Base-by-base conservation (phyloP, 2,329 filamentous ascomycete species). In the Pezicula carpinea region DNA sequence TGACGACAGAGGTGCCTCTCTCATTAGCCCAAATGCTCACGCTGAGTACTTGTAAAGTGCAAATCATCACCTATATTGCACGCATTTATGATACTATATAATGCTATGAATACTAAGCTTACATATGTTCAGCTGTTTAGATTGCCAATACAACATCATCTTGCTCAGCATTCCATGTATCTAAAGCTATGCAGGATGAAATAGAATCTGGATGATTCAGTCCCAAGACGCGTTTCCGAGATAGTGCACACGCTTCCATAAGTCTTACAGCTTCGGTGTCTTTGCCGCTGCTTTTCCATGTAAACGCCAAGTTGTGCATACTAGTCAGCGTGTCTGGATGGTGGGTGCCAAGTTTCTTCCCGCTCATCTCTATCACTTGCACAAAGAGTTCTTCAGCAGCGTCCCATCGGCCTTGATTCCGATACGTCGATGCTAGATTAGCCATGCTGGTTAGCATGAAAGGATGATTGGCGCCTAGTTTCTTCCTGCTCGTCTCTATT, bases 401-500 rank as follows among this genome's bases (percentile, higher is more conserved):
- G 22, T 39, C 15, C 34, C 34, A 39, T 6, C 42, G 42, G n/a
- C 42, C 29, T 40, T 46, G 43, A 46, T 41, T 45, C 22, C 11
- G 17, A 41, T 49, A 49, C 15, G 43, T 46, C 17, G 33, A 47
- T 22, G 52, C 53, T 18, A 53, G 36, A 18, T 47, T 32, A 10
- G 5, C 29, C 46, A 50, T 52, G 34, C 39, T 39, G 41, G 10
- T 6, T 29, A 49, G 10, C n/a, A 45, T 38, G 21, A 46, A 29
- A 23, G 39, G 26, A 46, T 53, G 44, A 5, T 51, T 47, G 23
- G 22, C 11, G 5, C 39, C 39, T 29, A 48, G 46, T 31, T 47
- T 38, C 39, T 21, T 42, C 36, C 48, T 52, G 21, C 43, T 50
- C 34, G 50, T 45, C 43, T 52, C 42, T 47, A 54, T 46, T 15